phyloP scores from a whole-genome alignment of 2,329 filamentous ascomycete genomes.

The Chaetomium globosum region DNA sequence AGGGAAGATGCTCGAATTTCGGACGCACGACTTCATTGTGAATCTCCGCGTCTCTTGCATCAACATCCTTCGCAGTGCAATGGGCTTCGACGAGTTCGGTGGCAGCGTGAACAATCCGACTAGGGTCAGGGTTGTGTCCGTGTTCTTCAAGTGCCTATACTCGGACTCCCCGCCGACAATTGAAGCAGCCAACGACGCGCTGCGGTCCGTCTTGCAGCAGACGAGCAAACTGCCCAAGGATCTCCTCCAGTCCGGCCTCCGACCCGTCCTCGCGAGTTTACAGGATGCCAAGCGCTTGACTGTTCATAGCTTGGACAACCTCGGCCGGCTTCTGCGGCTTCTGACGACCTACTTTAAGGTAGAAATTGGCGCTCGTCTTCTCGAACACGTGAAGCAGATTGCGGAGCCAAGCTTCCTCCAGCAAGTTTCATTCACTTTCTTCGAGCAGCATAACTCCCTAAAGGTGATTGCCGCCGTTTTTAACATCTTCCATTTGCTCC shows the following conservation, averaged over 20 bases:
- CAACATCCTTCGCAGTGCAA: constrained; percentile 87
- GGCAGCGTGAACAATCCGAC: constrained; percentile 70
- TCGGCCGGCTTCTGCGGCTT: constrained; percentile 84
- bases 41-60: constrained; percentile 91
- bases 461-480: constrained; percentile 93
- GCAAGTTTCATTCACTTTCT: constrained; percentile 89
- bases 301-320: constrained; percentile 84
- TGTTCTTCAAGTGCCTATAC: constrained; percentile 98
- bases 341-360: constrained; percentile 99
- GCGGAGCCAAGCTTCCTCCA: constrained; percentile 80
- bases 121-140: constrained; percentile 75
- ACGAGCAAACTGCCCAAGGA: constrained; percentile 94
- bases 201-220: constrained; percentile 84
- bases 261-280: constrained; percentile 93
- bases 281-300: constrained; percentile 90
- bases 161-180: constrained; percentile 91
- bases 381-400: constrained; percentile 91
- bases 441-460: constrained; percentile 91
- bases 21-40: constrained; percentile 93
- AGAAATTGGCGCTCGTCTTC: constrained; percentile 88
- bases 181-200: constrained; percentile 85
- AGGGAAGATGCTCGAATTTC: constrained; percentile 88
- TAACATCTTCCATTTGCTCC: constrained; percentile 95
- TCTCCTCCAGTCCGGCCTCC: constrained; percentile 86
- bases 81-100: constrained; percentile 88